Conservation (phyloP, 2,329 filamentous ascomycete genomes). For the Aspergillus sp. region DNA sequence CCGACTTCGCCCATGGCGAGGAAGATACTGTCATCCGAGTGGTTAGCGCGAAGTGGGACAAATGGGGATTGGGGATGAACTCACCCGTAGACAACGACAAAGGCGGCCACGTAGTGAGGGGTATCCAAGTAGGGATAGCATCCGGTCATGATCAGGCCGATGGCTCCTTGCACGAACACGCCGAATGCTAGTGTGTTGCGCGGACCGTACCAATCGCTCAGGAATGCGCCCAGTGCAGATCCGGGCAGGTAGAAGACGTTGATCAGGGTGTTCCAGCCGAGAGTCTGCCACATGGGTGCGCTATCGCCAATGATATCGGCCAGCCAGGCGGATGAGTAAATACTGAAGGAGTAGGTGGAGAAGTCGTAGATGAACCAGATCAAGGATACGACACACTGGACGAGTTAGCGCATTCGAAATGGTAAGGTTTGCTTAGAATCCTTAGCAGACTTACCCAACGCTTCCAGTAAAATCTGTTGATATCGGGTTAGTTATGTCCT, state of each 20-base stretch:
- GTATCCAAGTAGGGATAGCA: slow-evolving; percentile 71
- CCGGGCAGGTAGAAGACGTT: slow-evolving; percentile 89
- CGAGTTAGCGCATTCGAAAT: slow-evolving; percentile 10
- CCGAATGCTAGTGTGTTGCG: slow-evolving; percentile 71
- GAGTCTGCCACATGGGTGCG: slow-evolving; percentile 70
- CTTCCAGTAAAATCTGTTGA: slow-evolving; percentile 67
- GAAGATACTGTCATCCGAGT: slow-evolving; percentile 58
- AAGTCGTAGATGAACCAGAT: slow-evolving; percentile 93
- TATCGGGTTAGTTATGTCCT: not conserved
- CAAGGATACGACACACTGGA: slow-evolving; percentile 60
- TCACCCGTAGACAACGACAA: slow-evolving; percentile 73
- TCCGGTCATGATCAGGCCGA: slow-evolving; percentile 88
- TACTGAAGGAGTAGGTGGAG: slow-evolving; percentile 78
- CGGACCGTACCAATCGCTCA: slow-evolving; percentile 77
- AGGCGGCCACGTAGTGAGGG: slow-evolving; percentile 68
- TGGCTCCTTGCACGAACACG: slow-evolving; percentile 69
- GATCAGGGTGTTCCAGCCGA: slow-evolving; percentile 87
- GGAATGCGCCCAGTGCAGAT: slow-evolving; percentile 72
- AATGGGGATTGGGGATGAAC: slow-evolving; percentile 6
- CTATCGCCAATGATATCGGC: slow-evolving; percentile 61
- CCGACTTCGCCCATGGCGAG: slow-evolving; percentile 76
- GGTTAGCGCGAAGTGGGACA: not conserved
- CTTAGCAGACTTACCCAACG: slow-evolving; percentile 56
- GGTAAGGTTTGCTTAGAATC: too few relatives aligned
- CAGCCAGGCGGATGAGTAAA: slow-evolving; percentile 71